Evolutionary conservation across 2,329 filamentous ascomycete genomes (phyloP), one percentile per base, ranked within the genome.

Genomic region (Fusarium incarnatum): DNA sequence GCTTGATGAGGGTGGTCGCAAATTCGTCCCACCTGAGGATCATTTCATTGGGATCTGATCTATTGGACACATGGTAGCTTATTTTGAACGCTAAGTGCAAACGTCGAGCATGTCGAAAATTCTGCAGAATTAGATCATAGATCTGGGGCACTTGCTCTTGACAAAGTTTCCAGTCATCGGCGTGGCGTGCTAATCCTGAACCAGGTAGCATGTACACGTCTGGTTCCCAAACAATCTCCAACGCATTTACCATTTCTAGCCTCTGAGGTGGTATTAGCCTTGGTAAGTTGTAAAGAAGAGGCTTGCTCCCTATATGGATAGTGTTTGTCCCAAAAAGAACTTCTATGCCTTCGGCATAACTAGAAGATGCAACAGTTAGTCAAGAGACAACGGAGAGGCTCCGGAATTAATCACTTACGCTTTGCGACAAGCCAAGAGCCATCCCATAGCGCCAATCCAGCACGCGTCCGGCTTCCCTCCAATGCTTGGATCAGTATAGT

Each of bases 401-500:
- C n/a, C n/a, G n/a, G n/a, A n/a, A n/a, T 44, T 16, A 44, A 20
- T 16, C 2, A 16, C 23, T 8, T 8, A 45, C 42, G 42, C 20
- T 23, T 22, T 23, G 13, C 20, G n/a, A 16, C n/a, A 44, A 0
- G 41, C 13, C 13, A 44, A 15, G 1, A 44, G n/a, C 41, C 41
- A 44, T 3, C 41, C 41, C 20, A 23, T 22, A 16, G 41, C 41
- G 2, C 20, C 41, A 4, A 44, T 44, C 41, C 8, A 44, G 41
- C 41, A 44, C 0, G 41, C 3, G 41, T 4, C 41, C 16, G 5
- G 13, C 20, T 0, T 23, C 0, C 25, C 42, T 12, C 4, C 3
- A 0, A 37, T 0, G 0, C 0, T n/a, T 3, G 34, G 16, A 11
- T 1, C 0, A n/a, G 2, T 7, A 27, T 45, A 9, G 2, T n/a